Conservation (phyloP, 2,329 filamentous ascomycete genomes). For the Sporothrix phasma region DNA sequence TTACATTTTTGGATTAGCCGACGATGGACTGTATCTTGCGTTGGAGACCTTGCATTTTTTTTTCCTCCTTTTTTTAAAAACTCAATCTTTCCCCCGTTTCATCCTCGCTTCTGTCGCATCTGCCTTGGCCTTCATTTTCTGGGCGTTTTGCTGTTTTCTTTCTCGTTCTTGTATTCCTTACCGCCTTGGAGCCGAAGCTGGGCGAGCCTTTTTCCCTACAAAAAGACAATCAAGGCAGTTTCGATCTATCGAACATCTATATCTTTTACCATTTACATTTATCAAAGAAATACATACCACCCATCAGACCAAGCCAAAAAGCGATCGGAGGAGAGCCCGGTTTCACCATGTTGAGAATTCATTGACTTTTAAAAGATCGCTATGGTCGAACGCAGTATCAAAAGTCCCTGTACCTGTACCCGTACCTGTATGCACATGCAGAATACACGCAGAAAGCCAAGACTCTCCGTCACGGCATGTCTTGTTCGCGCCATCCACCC, state of each 20-base stretch:
- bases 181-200: not conserved
- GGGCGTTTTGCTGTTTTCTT: not conserved
- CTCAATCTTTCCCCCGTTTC: not conserved
- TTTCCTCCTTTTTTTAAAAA: not conserved
- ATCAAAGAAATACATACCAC: not conserved
- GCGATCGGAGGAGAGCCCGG: not conserved
- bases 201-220: not conserved
- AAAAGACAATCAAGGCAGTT: too few relatives aligned
- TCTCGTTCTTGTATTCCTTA: not conserved
- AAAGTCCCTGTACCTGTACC: not conserved
- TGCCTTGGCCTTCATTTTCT: constrained; percentile 1
- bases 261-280: not conserved
- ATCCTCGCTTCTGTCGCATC: not conserved
- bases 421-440: not conserved
- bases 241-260: too few relatives aligned
- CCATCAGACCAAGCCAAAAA: not conserved
- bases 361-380: not conserved
- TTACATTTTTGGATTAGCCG: constrained; percentile 75
- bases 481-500: not conserved
- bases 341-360: not conserved
- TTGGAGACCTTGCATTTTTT: too few relatives aligned
- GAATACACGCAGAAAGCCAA: not conserved
- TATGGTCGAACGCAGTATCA: not conserved
- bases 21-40: not conserved
- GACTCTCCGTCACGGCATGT: not conserved